A percentile compares a stretch with the other conserved stretches of the same genome.
phyloP scores from a whole-genome alignment of 1,284 basidiomycete genomes.

The Inonotus obliquus region DNA sequence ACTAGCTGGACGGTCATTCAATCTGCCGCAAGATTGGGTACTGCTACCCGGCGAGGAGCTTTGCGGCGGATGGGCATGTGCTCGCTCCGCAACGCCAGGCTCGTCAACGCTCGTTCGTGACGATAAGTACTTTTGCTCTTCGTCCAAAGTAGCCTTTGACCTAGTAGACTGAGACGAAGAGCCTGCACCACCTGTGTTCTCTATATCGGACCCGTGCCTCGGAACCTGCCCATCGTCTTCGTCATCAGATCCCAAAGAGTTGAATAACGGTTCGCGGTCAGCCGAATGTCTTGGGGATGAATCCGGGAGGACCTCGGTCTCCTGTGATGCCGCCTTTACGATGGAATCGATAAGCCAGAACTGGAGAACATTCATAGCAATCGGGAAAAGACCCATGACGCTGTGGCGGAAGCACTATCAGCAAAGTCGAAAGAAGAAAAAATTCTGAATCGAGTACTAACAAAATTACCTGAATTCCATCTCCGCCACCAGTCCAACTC shows the following conservation, averaged over 20 bases:
- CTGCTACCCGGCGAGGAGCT: slow-evolving; percentile 6
- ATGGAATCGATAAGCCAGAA: slow-evolving; percentile 89
- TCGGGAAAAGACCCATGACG: slow-evolving; percentile 86
- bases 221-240: slow-evolving; percentile 36
- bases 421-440: background rate
- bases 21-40: background rate
- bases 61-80: slow-evolving; percentile 18
- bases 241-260: slow-evolving; percentile 40
- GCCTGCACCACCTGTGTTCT: slow-evolving; percentile 34
- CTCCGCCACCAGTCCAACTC: slow-evolving; percentile 68
- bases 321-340: slow-evolving; percentile 59
- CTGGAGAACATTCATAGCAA: slow-evolving; percentile 88
- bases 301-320: slow-evolving; percentile 35
- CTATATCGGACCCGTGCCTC: slow-evolving; percentile 39
- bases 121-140: slow-evolving; percentile 29
- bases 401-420: slow-evolving; percentile 13
- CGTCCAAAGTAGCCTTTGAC: slow-evolving; percentile 20
- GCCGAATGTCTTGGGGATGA: slow-evolving; percentile 31
- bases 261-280: slow-evolving; percentile 56
- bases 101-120: slow-evolving; percentile 12
- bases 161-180: slow-evolving; percentile 31
- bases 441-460: slow-evolving; percentile 36
- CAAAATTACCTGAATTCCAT: slow-evolving; percentile 79
- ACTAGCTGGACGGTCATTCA: background rate
- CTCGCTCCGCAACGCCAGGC: slow-evolving; percentile 5